Percentiles rank a stretch among this genome's conserved stretches.
These are phyloP conservation scores for Ambrosiella beaveri DNA, from an alignment of 2,329 filamentous ascomycete genomes.

Conservation along the genomic window DNA sequence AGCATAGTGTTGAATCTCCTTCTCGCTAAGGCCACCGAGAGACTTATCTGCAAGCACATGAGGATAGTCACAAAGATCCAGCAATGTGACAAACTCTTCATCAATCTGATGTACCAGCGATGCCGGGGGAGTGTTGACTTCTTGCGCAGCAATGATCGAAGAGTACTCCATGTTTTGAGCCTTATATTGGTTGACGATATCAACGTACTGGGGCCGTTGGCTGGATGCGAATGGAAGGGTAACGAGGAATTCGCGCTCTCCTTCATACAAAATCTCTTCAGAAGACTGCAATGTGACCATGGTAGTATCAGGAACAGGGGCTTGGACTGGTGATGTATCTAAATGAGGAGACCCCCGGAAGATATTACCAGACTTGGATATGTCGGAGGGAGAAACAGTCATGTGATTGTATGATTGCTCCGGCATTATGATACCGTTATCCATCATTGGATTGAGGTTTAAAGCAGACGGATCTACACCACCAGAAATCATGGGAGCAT, in stretches of 20 bases:
- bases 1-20: slow-evolving; percentile 33
- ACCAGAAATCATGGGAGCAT: slow-evolving; percentile 8
- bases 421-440: slow-evolving; percentile 5
- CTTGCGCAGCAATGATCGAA: slow-evolving; percentile 24
- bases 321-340: slow-evolving; percentile 9
- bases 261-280: slow-evolving; percentile 6
- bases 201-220: slow-evolving; percentile 33
- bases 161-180: slow-evolving; percentile 29
- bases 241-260: slow-evolving; percentile 30
- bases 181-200: slow-evolving; percentile 28
- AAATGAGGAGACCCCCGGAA: slow-evolving; percentile 8
- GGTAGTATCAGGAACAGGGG: slow-evolving; percentile 2
- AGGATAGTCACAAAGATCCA: slow-evolving; percentile 40
- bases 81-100: slow-evolving; percentile 31
- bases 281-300: slow-evolving; percentile 5
- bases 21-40: slow-evolving; percentile 22
- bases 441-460: slow-evolving; percentile 13
- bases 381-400: slow-evolving; percentile 24
- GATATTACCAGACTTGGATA: slow-evolving; percentile 19
- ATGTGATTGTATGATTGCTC: slow-evolving; percentile 2
- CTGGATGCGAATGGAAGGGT: slow-evolving; percentile 40
- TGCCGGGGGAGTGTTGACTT: slow-evolving; percentile 23
- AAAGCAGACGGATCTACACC: slow-evolving; percentile 20
- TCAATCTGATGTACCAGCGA: slow-evolving; percentile 30
- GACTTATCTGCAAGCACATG: slow-evolving; percentile 31